Evolutionary conservation across 352 stramenopile species (phyloP).

Genomic region (Globisporangium abappressorium): DNA sequence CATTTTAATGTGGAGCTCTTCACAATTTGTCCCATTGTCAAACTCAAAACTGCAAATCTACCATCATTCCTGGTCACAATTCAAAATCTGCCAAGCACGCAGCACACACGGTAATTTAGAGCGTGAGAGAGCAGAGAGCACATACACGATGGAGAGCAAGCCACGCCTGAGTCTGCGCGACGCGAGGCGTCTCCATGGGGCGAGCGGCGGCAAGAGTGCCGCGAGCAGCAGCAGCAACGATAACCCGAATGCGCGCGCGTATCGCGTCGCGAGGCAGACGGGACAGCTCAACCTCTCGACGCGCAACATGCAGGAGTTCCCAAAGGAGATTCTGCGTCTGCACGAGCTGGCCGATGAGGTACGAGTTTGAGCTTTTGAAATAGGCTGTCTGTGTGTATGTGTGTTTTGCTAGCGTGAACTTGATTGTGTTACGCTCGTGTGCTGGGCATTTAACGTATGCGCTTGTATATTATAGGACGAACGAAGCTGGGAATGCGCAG

Average conservation of each 20-base stretch:
- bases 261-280: slow-evolving; percentile 53
- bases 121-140: not conserved
- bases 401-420: not conserved
- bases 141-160: slow-evolving; percentile 28
- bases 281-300: slow-evolving; percentile 66
- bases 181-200: slow-evolving; percentile 30
- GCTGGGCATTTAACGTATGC: not conserved
- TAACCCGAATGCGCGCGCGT: slow-evolving; percentile 28
- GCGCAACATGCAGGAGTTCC: slow-evolving; percentile 47
- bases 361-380: not conserved
- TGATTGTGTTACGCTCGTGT: not conserved
- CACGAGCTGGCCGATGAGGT: slow-evolving; percentile 60
- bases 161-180: slow-evolving; percentile 40
- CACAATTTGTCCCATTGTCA: not conserved
- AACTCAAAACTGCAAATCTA: slow-evolving; percentile 8
- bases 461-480: slow-evolving; percentile 36
- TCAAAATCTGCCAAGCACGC: not conserved
- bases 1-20: not conserved
- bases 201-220: slow-evolving; percentile 1
- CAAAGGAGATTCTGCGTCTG: slow-evolving; percentile 54
- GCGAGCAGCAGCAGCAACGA: slow-evolving; percentile 16
- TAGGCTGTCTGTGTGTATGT: not conserved
- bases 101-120: not conserved
- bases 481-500: slow-evolving; percentile 65
- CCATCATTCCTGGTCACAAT: slow-evolving; percentile 15